A percentile compares a stretch with the other conserved stretches of the same genome.
Evolutionary conservation across 257 asterid genomes (phyloP).

Genomic region (Solanum chiquidenum): DNA sequence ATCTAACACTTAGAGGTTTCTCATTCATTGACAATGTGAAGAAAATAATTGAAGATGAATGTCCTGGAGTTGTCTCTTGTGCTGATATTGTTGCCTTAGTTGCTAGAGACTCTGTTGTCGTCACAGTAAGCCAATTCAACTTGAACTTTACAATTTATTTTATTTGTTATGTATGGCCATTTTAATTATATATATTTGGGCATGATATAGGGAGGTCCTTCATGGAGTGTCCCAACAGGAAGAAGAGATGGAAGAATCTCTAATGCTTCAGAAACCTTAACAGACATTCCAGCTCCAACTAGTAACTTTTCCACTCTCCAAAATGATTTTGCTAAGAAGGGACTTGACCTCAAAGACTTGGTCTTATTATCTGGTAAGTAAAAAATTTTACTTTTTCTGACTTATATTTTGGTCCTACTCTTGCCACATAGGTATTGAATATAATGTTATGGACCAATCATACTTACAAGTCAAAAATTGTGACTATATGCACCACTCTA

Average conservation of each 20-base stretch:
- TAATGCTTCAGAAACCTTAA: slow-evolving; percentile 22
- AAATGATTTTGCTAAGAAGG: slow-evolving; percentile 32
- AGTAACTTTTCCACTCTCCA: slow-evolving; percentile 31
- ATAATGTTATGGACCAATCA: too few relatives aligned
- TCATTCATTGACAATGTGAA: slow-evolving; percentile 16
- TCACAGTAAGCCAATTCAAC: neutral
- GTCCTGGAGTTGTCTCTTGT: slow-evolving; percentile 27
- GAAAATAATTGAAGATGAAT: slow-evolving; percentile 3
- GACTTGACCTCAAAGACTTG: slow-evolving; percentile 34
- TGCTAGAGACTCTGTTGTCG: slow-evolving; percentile 17
- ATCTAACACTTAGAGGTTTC: slow-evolving; percentile 13
- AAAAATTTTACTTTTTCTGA: neutral
- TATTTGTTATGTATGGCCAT: neutral
- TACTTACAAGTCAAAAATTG: too few relatives aligned
- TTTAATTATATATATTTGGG: neutral
- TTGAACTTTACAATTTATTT: neutral
- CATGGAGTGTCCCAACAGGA: slow-evolving; percentile 45
- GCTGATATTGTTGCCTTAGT: slow-evolving; percentile 21
- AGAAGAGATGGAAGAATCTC: slow-evolving; percentile 39
- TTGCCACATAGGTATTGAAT: too few relatives aligned
- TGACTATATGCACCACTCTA: too few relatives aligned
- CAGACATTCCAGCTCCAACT: slow-evolving; percentile 32
- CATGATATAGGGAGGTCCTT: slow-evolving; percentile 34
- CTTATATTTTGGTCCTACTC: too few relatives aligned
- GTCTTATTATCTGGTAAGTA: slow-evolving; percentile 33